Evolutionary conservation across 208 protist species (phyloP), one percentile per base, ranked within the genome.

Genomic region (Leishmania major): DNA sequence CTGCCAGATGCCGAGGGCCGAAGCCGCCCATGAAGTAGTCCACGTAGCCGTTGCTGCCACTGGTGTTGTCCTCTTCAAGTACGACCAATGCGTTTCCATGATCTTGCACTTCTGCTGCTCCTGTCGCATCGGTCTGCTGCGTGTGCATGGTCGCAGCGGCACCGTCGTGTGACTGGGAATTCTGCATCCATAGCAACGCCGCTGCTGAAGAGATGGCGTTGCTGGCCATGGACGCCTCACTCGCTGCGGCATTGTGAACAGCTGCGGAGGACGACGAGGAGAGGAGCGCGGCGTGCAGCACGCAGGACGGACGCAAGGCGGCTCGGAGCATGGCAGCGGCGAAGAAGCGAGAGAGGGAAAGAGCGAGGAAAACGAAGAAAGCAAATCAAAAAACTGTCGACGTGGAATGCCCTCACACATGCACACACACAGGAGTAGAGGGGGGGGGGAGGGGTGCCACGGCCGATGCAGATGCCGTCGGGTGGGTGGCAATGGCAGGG

Each of bases 11-110:
- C 0, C 59, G 77, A 2, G 76, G 71, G 37, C 81, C 71, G 55
- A 80, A 72, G 76, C 81, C 84, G 51, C 72, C 78, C 43, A 43
- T 82, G 78, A 86, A 75, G 62, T 62, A 47, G 22, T 71, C 76
- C 31, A 74, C 73, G 13, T 62, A n/a, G 19, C 31, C 53, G 57
- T 43, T 64, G 45, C 40, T 40, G 37, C 35, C 28, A 62, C 53
- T 80, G 40, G 15, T 59, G 81, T 35, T 79, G 75, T 64, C n/a
- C 4, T 80, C 49, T 28, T 47, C 75, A 59, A 62, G 37, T 11
- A 76, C 3, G n/a, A 70, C 37, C 45, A 79, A 55, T 2, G 81
- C 67, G n/a, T 45, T 84, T 57, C 17, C 66, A 53, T 71, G 43
- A 4, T 66, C 35, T 43, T 79, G 75, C 40, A 19, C 60, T 59